Evolutionary conservation across 192 early-diverging fungal species (phyloP), one percentile per base, ranked within the genome.

Genomic region (Glomus cerebriforme): DNA sequence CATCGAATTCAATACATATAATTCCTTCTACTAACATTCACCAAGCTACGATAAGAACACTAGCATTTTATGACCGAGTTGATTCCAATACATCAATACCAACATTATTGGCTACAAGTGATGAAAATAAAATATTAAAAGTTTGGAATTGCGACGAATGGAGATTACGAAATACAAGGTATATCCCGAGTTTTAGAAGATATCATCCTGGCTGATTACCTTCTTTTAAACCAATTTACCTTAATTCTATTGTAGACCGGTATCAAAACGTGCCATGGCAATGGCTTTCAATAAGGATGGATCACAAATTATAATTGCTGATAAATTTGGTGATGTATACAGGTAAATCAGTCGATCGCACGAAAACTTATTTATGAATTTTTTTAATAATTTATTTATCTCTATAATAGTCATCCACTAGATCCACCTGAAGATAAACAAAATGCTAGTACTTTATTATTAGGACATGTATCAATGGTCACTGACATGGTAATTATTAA

Each of bases 291-390:
- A 90, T 59, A 86, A 86, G 0, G 82, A 90, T 58, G 92, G 89
- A 19, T 85, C 81, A 15, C 49, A 87, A 60, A 80, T 99, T 64
- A 47, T 97, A 13, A 89, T 90, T 0, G 96, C 92, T 12, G 98
- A 99, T 84, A 98, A 98, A 83, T 97, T 96, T 87, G 98, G 98
- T 8, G 98, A 99, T 87, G 92, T 95, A 26, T 93, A 96, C 82
- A 85, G 90, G 92, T 94, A 86, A 73, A 60, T 27, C 31, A 77
- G 39, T 43, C 39, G 39, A 43, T 43, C 39, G 12, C 1, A 2
- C 12, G 39, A 43, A 43, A 10, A 43, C 39, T 43, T 43, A 43
- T 43, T 43, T 1, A 12, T 43, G 37, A 37, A 37, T 37, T 8
- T 1, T 13, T 8, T 2, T 43, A 10, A 43, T 13, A 43, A 43